These are phyloP conservation scores for Tolypocladium ovalisporum DNA, from an alignment of 2,329 filamentous ascomycete species.

Conservation along the genomic window DNA sequence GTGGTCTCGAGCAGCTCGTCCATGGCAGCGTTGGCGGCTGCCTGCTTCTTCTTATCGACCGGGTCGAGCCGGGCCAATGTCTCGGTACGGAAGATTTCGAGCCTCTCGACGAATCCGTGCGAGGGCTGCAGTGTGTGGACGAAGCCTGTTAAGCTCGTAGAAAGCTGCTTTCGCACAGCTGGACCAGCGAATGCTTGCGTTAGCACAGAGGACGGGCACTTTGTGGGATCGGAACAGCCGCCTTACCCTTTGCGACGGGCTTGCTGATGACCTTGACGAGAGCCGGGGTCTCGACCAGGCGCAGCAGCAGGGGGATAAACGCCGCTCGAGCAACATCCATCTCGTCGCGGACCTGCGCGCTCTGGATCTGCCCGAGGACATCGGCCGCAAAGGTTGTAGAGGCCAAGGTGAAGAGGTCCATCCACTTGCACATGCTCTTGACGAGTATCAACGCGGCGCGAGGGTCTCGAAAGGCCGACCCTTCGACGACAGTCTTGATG, in stretches of 20 bases:
- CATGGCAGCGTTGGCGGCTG: slow-evolving; percentile 34
- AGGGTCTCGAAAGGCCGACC: slow-evolving; percentile 32
- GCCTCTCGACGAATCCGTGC: slow-evolving; percentile 38
- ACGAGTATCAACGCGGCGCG: slow-evolving; percentile 40
- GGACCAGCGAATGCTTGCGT: background rate
- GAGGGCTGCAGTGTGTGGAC: slow-evolving; percentile 46
- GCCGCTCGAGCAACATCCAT: slow-evolving; percentile 51
- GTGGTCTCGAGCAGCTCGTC: slow-evolving; percentile 47
- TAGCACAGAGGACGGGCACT: background rate
- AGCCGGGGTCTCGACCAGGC: slow-evolving; percentile 47
- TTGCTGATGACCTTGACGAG: slow-evolving; percentile 43
- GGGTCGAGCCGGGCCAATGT: slow-evolving; percentile 46
- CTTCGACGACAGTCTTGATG: slow-evolving; percentile 67
- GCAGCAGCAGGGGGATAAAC: slow-evolving; percentile 51
- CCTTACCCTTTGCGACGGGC: slow-evolving; percentile 40
- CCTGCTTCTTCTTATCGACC: slow-evolving; percentile 38
- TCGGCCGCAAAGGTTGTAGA: slow-evolving; percentile 37
- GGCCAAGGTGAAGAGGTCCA: slow-evolving; percentile 43
- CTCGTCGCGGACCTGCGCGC: slow-evolving; percentile 38
- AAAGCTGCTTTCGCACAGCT: slow-evolving; percentile 38
- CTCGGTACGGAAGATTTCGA: slow-evolving; percentile 48
- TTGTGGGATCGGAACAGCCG: background rate
- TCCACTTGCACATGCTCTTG: slow-evolving; percentile 44
- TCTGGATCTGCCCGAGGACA: slow-evolving; percentile 33
- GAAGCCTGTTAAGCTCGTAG: slow-evolving; percentile 40